Base-by-base conservation (phyloP, 306 rosid genomes). In the Inga leiocalycina region DNA sequence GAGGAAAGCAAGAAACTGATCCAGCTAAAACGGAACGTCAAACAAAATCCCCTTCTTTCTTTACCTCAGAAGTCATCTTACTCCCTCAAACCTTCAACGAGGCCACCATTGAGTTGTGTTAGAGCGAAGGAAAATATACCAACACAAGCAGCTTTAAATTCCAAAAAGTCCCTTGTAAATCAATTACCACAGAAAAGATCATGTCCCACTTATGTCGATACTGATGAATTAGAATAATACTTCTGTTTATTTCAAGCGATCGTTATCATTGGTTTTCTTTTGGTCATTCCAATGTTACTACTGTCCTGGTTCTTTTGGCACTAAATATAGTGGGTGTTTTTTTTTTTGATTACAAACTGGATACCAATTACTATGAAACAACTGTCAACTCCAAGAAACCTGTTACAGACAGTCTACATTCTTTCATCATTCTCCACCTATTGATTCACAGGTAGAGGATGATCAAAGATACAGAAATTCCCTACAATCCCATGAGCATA, bases 181-280 rank as follows among this genome's bases (percentile, higher is more conserved):
- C 85, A 80, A 72, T 81, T 91, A 75, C 92, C 93, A 27, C 95
- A 88, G 75, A 93, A 95, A 86, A 89, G 95, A 92, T 77, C 85
- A 74, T 82, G 86, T 80, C 90, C 94, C 80, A 81, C 82, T 71
- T 61, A 79, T 57, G 76, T 76, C 39, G 62, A 71, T 35, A 73
- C 71, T 24, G 76, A 22, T 72, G 8, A 71, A 43, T 71, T 13
- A 30, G 54, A 43, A 71, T 72, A 72, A 27, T 72, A 27, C 59
- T 44, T 45, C 10, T 11, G 37, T 10, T 22, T 46, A 24, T 4
- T 35, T 24, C 20, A 24, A 72, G 76, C 39, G 52, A 72, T 72
- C 35, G 13, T 71, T 20, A 43, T 43, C 11, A 10, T 44, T n/a
- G 32, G 75, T 44, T 46, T 46, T 72, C 51, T 6, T 72, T 27